Base-by-base conservation (phyloP, 2,329 filamentous ascomycete species). In the Cadophora gregata region DNA sequence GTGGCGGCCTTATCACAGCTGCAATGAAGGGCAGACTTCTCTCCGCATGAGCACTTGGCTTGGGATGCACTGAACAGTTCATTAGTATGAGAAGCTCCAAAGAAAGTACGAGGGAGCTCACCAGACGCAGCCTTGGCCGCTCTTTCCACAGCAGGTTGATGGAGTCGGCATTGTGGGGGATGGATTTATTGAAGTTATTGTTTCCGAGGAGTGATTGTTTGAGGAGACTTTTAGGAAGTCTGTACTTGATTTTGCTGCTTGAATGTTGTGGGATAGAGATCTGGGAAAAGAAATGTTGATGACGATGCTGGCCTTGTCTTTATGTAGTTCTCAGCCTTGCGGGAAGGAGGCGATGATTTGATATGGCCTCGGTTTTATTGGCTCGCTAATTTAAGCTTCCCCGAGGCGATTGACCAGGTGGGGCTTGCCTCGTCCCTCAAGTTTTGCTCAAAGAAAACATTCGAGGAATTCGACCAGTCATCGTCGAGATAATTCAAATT, bases 21-120 rank as follows among this genome's bases (percentile, higher is more conserved):
- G 87, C 95, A 98, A 78, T 94, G 85, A 59, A 97, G 88, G 59
- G 95, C 95, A 4, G 89, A 87, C 78, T 96, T 86, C 83, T 97
- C 89, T 77, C 95, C 95, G 79, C 95, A 98, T 19, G 93, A 96
- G 87, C 93, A 97, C 67, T 84, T 90, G 9, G 88, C 88, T 79
- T 90, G 84, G 74, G 87, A 79, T 73, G 87, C 88, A 87, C 76
- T 72, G 24, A 24, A 31, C 42, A 19, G 53, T 64, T 42, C 59
- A 19, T 61, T 48, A 65, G 62, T 24, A 56, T 29, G 12, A 42
- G 4, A n/a, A 25, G 25, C 5, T 24, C 29, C 21, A 36, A 31
- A 58, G 38, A 59, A 59, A 66, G 38, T 21, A 36, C 55, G 56
- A 62, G 29, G 55, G 47, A 27, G 50, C 69, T 50, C 73, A 76